These are phyloP conservation scores for Ophiobolus disseminans DNA, from an alignment of 2,329 filamentous ascomycete genomes.

Conservation along the genomic window DNA sequence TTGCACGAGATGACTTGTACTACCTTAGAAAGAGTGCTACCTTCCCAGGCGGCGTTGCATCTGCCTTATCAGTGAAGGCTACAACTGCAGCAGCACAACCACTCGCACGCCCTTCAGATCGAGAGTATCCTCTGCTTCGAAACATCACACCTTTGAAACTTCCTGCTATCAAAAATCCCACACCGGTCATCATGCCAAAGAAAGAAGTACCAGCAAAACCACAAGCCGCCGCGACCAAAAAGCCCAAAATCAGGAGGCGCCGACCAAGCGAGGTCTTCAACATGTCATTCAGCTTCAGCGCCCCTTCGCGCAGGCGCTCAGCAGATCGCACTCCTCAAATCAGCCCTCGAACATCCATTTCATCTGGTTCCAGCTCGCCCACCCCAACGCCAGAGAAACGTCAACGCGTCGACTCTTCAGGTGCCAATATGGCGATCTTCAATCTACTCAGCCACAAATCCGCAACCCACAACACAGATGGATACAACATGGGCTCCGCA, in stretches of 20 bases:
- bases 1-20: slow-evolving; percentile 20
- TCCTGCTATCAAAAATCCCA: no score
- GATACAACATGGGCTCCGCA: not conserved
- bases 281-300: slow-evolving; percentile 17
- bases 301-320: slow-evolving; percentile 6
- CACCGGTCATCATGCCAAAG: no score
- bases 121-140: no score
- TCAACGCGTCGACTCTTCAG: slow-evolving; percentile 17
- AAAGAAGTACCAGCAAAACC: no score
- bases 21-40: slow-evolving; percentile 11
- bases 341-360: slow-evolving; percentile 21
- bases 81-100: no score
- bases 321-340: slow-evolving; percentile 17
- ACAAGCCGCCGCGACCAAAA: no score
- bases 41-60: slow-evolving; percentile 6
- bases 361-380: slow-evolving; percentile 2
- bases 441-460: not conserved
- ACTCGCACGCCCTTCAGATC: no score
- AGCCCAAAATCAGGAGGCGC: not conserved
- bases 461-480: not conserved
- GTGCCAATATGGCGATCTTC: not conserved
- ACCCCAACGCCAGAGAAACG: slow-evolving; percentile 11
- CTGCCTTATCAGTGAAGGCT: slow-evolving; percentile 5
- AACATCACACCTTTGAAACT: no score
- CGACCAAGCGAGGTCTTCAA: slow-evolving; percentile 19